Conservation (phyloP, 164 flowering plant species). For the Pachysandra terminalis region DNA sequence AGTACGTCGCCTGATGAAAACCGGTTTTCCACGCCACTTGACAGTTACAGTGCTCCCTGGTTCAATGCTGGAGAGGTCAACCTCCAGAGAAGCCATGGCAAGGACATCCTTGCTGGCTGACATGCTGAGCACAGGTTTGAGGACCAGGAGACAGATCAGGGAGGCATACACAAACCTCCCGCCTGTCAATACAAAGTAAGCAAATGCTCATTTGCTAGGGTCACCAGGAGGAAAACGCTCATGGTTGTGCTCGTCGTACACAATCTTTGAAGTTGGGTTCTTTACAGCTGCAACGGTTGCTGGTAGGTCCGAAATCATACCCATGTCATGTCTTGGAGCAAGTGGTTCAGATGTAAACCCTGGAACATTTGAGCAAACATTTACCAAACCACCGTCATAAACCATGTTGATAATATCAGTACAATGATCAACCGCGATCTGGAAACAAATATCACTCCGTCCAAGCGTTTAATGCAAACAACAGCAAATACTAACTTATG, state of each 20-base stretch:
- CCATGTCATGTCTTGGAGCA: conserved; percentile 8
- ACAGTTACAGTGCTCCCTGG: conserved; percentile 25
- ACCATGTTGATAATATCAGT: conserved; percentile 8
- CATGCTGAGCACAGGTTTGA: conserved; percentile 23
- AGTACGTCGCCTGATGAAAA: conserved; percentile 24
- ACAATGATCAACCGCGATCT: neutral
- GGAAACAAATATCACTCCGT: neutral
- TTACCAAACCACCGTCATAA: conserved; percentile 16
- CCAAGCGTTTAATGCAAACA: too few species aligned
- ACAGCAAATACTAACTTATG: too few species aligned
- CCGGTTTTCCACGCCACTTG: conserved; percentile 29
- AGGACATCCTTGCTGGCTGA: conserved; percentile 24
- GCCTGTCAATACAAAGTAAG: conserved; percentile 24
- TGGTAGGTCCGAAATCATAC: too few species aligned
- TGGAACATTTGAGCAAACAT: conserved; percentile 7
- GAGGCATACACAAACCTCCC: conserved; percentile 24
- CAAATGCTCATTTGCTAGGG: conserved; percentile 25
- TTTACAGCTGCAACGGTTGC: conserved; percentile 21
- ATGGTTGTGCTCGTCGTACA: too few species aligned
- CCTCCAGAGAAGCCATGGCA: conserved; percentile 26
- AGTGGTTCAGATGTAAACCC: conserved; percentile 20
- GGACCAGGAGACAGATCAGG: conserved; percentile 15
- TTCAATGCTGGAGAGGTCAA: conserved; percentile 24
- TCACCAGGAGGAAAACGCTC: conserved; percentile 26
- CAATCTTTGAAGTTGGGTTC: conserved; percentile 22